Evolutionary conservation across 352 stramenopile genomes (phyloP).

Genomic region (Phytophthora vignae): DNA sequence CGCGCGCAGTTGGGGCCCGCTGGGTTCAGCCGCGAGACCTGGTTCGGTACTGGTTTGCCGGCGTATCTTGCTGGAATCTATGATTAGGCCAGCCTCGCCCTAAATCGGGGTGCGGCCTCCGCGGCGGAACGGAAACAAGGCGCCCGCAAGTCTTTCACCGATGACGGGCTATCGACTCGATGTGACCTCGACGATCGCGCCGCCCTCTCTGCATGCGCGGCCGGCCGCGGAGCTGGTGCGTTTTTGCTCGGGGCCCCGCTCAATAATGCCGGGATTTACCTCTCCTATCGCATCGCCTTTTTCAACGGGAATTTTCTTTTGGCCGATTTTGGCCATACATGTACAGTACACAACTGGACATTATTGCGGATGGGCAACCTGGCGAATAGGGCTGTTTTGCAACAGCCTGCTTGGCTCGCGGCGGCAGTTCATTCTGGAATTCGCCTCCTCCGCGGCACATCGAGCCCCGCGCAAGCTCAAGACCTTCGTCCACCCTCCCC

Average conservation of each 20-base stretch:
- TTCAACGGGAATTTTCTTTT: slow-evolving; percentile 32
- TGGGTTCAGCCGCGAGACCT: slow-evolving; percentile 14
- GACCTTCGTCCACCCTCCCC: not conserved
- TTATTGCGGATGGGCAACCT: slow-evolving; percentile 12
- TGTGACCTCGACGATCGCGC: not conserved
- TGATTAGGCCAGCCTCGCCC: not conserved
- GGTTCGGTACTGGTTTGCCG: slow-evolving; percentile 11
- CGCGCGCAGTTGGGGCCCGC: not conserved
- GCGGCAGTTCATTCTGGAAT: slow-evolving; percentile 41
- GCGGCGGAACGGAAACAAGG: not conserved
- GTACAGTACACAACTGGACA: slow-evolving; percentile 27
- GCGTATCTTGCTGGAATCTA: not conserved
- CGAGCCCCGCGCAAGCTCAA: slow-evolving; percentile 9
- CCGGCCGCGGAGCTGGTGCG: slow-evolving; percentile 6
- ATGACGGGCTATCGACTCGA: not conserved
- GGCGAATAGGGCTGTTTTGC: not conserved
- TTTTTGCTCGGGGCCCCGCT: slow-evolving; percentile 15
- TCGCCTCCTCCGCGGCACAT: slow-evolving; percentile 27
- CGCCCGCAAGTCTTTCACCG: not conserved
- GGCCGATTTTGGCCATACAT: slow-evolving; percentile 31
- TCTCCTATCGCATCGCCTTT: slow-evolving; percentile 11
- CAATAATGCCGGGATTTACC: slow-evolving; percentile 8
- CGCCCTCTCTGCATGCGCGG: slow-evolving; percentile 7
- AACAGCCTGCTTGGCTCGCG: not conserved
- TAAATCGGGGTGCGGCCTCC: not conserved